phyloP scores from a whole-genome alignment of 2,329 filamentous ascomycete species.

The Cytospora piceae region DNA sequence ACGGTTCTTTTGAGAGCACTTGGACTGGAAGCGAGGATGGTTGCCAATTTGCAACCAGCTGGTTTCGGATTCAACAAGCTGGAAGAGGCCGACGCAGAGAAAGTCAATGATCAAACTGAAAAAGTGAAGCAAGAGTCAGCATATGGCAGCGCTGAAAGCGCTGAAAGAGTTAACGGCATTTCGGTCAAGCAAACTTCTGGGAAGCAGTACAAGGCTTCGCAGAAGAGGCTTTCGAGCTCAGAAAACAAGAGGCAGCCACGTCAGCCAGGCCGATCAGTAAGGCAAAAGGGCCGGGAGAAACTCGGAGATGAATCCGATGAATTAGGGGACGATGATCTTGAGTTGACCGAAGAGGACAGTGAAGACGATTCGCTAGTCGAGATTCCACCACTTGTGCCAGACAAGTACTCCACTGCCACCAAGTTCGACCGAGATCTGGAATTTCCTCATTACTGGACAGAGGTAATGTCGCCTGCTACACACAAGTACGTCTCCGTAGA shows the following conservation, averaged over 20 bases:
- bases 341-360: constrained; percentile 55
- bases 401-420: constrained; percentile 39
- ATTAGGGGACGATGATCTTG: constrained; percentile 49
- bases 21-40: constrained; percentile 80
- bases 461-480: constrained; percentile 81
- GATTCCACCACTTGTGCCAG: constrained; percentile 47
- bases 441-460: constrained; percentile 91
- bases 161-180: constrained; percentile 32
- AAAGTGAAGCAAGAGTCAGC: constrained; percentile 13
- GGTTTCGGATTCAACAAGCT: constrained; percentile 90
- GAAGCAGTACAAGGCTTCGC: constrained; percentile 29
- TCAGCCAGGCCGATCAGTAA: constrained; percentile 10
- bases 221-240: background rate
- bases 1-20: constrained; percentile 81
- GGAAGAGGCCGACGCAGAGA: constrained; percentile 71
- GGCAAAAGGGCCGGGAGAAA: constrained; percentile 23
- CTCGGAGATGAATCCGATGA: constrained; percentile 43
- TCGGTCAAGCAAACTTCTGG: constrained; percentile 31
- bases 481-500: constrained; percentile 81
- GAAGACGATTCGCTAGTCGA: constrained; percentile 65
- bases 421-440: constrained; percentile 75
- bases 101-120: constrained; percentile 34
- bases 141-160: constrained; percentile 9
- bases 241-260: constrained; percentile 10
- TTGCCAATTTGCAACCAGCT: constrained; percentile 81